phyloP scores from a whole-genome alignment of 176 grass and related monocot species.

The Oryza brachyantha region DNA sequence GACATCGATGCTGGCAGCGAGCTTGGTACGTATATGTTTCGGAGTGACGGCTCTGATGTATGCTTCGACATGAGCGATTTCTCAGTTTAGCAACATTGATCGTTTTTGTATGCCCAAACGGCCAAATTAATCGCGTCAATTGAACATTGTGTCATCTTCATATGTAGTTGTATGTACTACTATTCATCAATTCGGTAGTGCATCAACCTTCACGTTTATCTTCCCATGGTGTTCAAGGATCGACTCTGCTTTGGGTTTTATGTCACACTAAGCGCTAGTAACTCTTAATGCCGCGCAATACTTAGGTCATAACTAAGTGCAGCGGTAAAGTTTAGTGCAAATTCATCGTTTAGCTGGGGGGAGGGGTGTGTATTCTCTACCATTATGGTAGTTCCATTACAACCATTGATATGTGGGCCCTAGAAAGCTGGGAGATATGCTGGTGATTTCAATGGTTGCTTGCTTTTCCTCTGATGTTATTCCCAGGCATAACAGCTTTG shows the following conservation, averaged over 20 bases:
- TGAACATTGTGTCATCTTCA: neutral
- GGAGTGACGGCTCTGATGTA: neutral
- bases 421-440: neutral
- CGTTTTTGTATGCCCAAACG: neutral
- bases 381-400: no score
- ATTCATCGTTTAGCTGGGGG: neutral
- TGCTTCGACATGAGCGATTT: no score
- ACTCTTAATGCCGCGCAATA: neutral
- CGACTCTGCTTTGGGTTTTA: neutral
- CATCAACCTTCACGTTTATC: neutral
- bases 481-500: slow-evolving; percentile 40
- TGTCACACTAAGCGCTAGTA: neutral
- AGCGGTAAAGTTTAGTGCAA: neutral
- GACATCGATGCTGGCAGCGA: slow-evolving; percentile 20
- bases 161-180: neutral
- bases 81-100: neutral
- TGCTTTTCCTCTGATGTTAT: neutral
- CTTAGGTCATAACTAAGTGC: neutral
- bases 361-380: no score
- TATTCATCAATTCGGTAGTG: neutral
- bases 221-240: neutral
- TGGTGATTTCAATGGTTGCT: neutral
- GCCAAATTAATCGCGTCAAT: neutral
- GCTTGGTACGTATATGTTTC: slow-evolving; percentile 9
- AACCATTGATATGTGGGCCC: no score